Evolutionary conservation across 2,329 filamentous ascomycete genomes (phyloP).

Genomic region (Verticillium albo-atrum): DNA sequence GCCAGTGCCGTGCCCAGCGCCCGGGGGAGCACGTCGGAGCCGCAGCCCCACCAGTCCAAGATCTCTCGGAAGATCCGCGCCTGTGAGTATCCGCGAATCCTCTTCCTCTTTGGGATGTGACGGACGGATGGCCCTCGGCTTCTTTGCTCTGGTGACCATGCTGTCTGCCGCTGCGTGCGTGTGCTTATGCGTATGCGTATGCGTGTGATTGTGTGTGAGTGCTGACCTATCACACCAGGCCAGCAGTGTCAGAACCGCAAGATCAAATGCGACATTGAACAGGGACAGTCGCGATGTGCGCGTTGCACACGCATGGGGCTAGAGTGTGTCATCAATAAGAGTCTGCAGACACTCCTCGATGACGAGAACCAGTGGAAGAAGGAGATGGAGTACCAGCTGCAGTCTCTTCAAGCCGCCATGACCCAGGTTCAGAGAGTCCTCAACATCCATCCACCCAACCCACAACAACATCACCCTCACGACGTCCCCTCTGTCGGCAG

Average conservation of each 20-base stretch:
- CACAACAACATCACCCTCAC: slow-evolving; percentile 2
- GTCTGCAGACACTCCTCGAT: not conserved
- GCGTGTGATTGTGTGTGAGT: too few relatives aligned
- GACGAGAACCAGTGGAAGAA: slow-evolving; percentile 15
- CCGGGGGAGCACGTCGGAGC: not conserved
- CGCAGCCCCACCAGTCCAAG: slow-evolving; percentile 19
- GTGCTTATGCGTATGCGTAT: too few relatives aligned
- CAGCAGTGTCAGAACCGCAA: slow-evolving; percentile 6
- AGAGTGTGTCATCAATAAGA: slow-evolving; percentile 46
- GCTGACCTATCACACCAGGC: slow-evolving; percentile 1
- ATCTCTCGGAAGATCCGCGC: slow-evolving; percentile 26
- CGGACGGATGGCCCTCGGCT: not conserved
- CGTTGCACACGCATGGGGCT: slow-evolving; percentile 2
- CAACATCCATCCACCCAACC: slow-evolving; percentile 1
- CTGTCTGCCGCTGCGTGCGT: too few relatives aligned
- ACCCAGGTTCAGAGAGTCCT: slow-evolving; percentile 19
- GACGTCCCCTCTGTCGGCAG: slow-evolving; percentile 1
- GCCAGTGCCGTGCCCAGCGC: not conserved
- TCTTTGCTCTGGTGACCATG: too few relatives aligned
- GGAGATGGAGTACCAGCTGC: slow-evolving; percentile 21
- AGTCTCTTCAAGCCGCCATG: slow-evolving; percentile 19
- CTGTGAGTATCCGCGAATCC: slow-evolving; percentile 18
- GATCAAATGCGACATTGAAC: slow-evolving; percentile 4
- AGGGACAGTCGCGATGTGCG: slow-evolving; percentile 1
- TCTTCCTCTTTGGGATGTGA: not conserved